Base-by-base conservation (phyloP, 176 grass and related monocot species). In the Triticum timopheevii region DNA sequence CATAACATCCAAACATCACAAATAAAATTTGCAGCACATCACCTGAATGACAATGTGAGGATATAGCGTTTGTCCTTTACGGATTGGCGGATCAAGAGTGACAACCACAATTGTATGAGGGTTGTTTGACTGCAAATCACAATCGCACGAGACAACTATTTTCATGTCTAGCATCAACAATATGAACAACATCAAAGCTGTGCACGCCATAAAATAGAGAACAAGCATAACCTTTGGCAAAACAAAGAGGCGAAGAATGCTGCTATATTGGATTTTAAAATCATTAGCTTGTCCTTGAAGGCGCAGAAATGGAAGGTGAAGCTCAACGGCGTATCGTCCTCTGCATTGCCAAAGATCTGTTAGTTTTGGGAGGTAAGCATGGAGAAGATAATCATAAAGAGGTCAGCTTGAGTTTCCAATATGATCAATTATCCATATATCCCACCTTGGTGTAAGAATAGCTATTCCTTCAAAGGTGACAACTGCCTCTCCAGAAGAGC, bases 11-110 rank as follows among this genome's bases (percentile, higher is more conserved):
- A 47, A 87, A 61, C 20, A 85, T 70, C 5, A 56, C 79, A 59
- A 77, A 64, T 5, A n/a, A 36, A 42, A 35, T 59, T 75, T 64
- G 16, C 75, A 88, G 73, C 77, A 28, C 36, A 85, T 85, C 83
- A 99, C 97, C 97, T 99, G 94, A 92, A 99, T 96, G 68, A 97
- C 97, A 90, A 99, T 97, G 81, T 99, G 97, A 20, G 94, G 97
- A 85, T 99, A 96, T n/a, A 99, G 80, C 52, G 94, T 99, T 77
- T 96, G 94, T 38, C 97, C 94, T 97, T 99, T 99, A 84, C 92
- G 92, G 70, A 99, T 99, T 80, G 97, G 97, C 3, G 97, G 97
- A 69, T 99, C 97, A 93, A 99, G 97, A 80, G 97, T 97, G 62
- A 99, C 87, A 54, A 97, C 84, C 78, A 99, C 94, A 94, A 94